Percentiles rank a stretch among this genome's conserved stretches.
Evolutionary conservation across 768 basidiomycete genomes (phyloP).

Genomic region (Hysterangium stoloniferum): DNA sequence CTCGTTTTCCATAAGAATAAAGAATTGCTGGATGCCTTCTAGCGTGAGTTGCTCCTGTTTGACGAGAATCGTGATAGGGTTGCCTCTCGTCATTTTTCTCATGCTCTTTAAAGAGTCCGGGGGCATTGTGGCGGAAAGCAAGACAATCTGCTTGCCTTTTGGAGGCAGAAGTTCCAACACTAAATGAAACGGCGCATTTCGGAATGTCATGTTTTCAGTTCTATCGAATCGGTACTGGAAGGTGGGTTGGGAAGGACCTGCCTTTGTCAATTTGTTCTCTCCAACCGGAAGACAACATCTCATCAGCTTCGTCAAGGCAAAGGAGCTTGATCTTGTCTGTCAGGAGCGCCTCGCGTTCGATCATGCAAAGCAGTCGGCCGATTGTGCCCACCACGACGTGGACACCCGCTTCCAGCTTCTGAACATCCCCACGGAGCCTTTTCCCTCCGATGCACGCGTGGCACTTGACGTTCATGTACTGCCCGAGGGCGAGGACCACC

Average conservation of each 20-base stretch:
- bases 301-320: constrained; percentile 98
- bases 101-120: constrained; percentile 95
- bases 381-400: constrained; percentile 92
- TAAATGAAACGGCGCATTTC: too few relatives aligned
- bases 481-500: constrained; percentile 89
- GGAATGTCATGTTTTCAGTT: too few relatives aligned
- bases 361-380: constrained; percentile 95
- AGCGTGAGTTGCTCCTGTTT: constrained; percentile 97
- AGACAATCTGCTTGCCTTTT: constrained; percentile 92
- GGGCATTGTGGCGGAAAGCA: constrained; percentile 97
- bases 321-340: constrained; percentile 88
- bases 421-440: constrained; percentile 95
- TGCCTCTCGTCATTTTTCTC: constrained; percentile 98
- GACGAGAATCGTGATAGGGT: constrained; percentile 93
- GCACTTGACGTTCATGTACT: constrained; percentile 92
- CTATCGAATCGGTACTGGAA: too few relatives aligned
- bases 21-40: constrained; percentile 99
- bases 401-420: constrained; percentile 89
- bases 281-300: constrained; percentile 97
- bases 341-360: constrained; percentile 83
- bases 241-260: too few relatives aligned
- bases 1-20: constrained; percentile 98
- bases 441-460: constrained; percentile 98
- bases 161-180: constrained; percentile 92
- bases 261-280: constrained; percentile 99